Base-by-base conservation (phyloP, 108 stramenopile species). In the Epipyxis sp. region DNA sequence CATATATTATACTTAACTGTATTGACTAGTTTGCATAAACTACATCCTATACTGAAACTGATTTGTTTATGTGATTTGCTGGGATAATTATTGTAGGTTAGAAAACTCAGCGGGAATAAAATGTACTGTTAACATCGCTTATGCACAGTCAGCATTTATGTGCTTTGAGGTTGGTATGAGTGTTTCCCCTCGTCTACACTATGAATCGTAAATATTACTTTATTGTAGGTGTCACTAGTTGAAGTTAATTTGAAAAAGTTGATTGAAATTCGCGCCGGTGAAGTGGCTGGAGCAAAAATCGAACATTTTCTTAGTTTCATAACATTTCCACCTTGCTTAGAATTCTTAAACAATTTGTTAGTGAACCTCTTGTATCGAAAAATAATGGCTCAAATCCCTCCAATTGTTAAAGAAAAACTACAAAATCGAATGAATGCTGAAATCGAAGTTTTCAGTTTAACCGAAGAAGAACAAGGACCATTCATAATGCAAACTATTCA, bases 391-490 rank as follows among this genome's bases (percentile, higher is more conserved):
- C 54, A 57, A 57, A 20, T 57, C 16, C 54, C 54, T 25, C 20
- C 54, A 16, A 57, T 25, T 57, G 25, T 57, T 16, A 57, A 25
- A 13, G 61, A 65, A 3, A 65, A 65, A 37, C 61, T 65, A 35
- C 34, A 65, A 16, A 35, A 35, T 29, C 20, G 34, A 65, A 65
- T 65, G 61, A 65, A 65, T 65, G 61, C 61, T 10, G 61, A 65
- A 37, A 32, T 65, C 6, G 61, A 65, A 32, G 10, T 65, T 25
- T 35, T 65, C 3, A 3, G 6, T 65, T 65, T 16, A 16, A 65
- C 61, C 6, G 61, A 65, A 65, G 61, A 65, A 65, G 61, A 65
- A 65, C 61, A 65, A 25, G 61, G 61, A 35, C 61, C 61, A 13
- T 65, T 65, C 34, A 16, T 65, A 16, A 37, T 65, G 6, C 35